Conservation (phyloP, 1,284 basidiomycete genomes). For the Crucibulum cyathiforme region DNA sequence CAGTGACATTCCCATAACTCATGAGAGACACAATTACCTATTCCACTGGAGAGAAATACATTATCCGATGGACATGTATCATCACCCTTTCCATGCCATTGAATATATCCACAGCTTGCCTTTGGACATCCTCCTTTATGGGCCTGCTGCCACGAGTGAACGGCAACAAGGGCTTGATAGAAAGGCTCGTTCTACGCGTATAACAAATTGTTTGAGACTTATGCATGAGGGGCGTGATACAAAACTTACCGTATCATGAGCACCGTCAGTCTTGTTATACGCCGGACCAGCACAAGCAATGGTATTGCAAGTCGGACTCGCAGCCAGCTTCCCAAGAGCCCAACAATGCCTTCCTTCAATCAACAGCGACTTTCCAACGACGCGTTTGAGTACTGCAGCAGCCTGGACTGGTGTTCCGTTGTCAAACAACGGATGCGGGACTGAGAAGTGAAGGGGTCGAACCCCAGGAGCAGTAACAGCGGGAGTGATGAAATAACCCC, state of each 20-base stretch:
- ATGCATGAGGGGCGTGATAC: background rate
- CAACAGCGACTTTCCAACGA: background rate
- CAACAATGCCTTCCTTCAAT: background rate
- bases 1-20: background rate
- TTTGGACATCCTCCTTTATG: background rate
- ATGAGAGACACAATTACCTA: background rate
- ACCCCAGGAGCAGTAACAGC: background rate
- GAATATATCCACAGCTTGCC: background rate
- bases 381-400: background rate
- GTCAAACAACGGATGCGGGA: conserved; percentile 1
- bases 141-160: conserved; percentile 1
- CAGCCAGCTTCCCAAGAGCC: background rate
- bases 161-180: background rate
- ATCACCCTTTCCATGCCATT: background rate
- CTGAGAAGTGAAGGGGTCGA: conserved; percentile 1
- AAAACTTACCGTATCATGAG: background rate
- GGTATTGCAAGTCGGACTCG: background rate
- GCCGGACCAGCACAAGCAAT: background rate
- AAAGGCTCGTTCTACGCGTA: background rate
- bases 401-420: background rate
- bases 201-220: background rate
- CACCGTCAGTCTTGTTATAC: background rate
- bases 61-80: background rate
- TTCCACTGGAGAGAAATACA: conserved; percentile 1
- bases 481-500: conserved; percentile 1